Evolutionary conservation across 805 yeast species (phyloP).

Genomic region (Teunomyces tritomae): DNA sequence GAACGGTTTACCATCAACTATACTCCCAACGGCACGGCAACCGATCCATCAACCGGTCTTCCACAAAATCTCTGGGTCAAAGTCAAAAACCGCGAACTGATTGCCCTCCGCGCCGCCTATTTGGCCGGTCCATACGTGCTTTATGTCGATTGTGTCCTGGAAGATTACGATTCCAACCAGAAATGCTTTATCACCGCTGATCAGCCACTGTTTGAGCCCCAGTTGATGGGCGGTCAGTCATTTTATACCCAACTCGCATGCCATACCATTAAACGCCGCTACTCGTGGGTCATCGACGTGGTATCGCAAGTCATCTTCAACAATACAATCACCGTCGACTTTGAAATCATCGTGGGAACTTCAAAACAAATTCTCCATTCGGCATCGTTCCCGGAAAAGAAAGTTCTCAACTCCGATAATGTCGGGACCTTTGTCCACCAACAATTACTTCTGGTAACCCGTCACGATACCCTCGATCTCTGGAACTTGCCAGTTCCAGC

Average conservation of each 20-base stretch:
- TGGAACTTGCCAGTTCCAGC: slow-evolving; percentile 68
- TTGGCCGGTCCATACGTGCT: slow-evolving; percentile 86
- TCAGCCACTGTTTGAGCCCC: slow-evolving; percentile 74
- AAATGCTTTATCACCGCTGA: slow-evolving; percentile 67
- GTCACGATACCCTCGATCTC: slow-evolving; percentile 60
- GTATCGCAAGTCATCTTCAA: slow-evolving; percentile 77
- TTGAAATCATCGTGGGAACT: slow-evolving; percentile 56
- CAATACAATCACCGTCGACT: slow-evolving; percentile 63
- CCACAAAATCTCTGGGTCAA: slow-evolving; percentile 46
- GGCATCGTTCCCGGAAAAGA: slow-evolving; percentile 21
- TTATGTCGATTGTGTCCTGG: slow-evolving; percentile 77
- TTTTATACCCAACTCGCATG: slow-evolving; percentile 59
- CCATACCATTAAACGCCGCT: slow-evolving; percentile 56
- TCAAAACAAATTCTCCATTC: slow-evolving; percentile 37
- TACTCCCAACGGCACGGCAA: slow-evolving; percentile 31
- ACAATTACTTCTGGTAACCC: slow-evolving; percentile 44
- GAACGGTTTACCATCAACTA: slow-evolving; percentile 55
- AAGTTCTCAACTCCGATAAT: slow-evolving; percentile 21
- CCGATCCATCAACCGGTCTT: slow-evolving; percentile 9
- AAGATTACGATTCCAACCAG: slow-evolving; percentile 54
- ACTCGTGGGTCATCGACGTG: slow-evolving; percentile 79
- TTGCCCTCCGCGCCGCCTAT: slow-evolving; percentile 77
- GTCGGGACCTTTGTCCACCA: slow-evolving; percentile 25
- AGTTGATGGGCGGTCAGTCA: slow-evolving; percentile 65
- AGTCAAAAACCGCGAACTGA: slow-evolving; percentile 68